A percentile compares a stretch with the other conserved stretches of the same genome.
Evolutionary conservation across 768 basidiomycete genomes (phyloP).

Genomic region (Serpula lacrymans): DNA sequence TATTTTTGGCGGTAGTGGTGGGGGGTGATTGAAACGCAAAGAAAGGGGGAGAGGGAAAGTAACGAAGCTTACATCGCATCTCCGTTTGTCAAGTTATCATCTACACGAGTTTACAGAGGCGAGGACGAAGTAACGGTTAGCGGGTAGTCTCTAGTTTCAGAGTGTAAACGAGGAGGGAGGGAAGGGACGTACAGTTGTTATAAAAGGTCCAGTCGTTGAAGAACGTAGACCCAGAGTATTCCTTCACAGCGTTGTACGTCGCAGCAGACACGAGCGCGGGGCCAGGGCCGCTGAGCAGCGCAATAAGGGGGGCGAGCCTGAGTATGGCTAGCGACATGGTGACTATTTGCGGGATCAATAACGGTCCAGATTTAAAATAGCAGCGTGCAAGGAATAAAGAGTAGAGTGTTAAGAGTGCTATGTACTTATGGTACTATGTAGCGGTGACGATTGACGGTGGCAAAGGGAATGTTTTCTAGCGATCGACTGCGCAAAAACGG

Average conservation of each 20-base stretch:
- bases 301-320: too few species aligned
- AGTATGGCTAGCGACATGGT: too few species aligned
- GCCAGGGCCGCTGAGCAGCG: too few species aligned
- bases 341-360: too few species aligned
- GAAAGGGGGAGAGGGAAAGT: background rate
- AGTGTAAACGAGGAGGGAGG: slow-evolving; percentile 1
- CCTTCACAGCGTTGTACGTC: slow-evolving; percentile 51
- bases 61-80: slow-evolving; percentile 44
- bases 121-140: slow-evolving; percentile 1
- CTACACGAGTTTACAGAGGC: slow-evolving; percentile 33
- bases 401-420: too few species aligned
- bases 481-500: too few species aligned
- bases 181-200: slow-evolving; percentile 41
- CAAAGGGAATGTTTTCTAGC: too few species aligned
- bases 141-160: slow-evolving; percentile 1
- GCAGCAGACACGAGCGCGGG: slow-evolving; percentile 21
- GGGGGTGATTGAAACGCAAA: background rate
- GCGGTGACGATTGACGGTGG: too few species aligned
- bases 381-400: too few species aligned
- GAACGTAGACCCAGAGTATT: slow-evolving; percentile 59
- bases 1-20: too few species aligned
- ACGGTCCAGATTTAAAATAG: too few species aligned
- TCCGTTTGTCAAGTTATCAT: slow-evolving; percentile 69
- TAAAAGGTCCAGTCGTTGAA: slow-evolving; percentile 71
- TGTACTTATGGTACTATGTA: too few species aligned